Conservation (phyloP, 805 yeast genomes). For the Tetrapisispora taiwanensis region DNA sequence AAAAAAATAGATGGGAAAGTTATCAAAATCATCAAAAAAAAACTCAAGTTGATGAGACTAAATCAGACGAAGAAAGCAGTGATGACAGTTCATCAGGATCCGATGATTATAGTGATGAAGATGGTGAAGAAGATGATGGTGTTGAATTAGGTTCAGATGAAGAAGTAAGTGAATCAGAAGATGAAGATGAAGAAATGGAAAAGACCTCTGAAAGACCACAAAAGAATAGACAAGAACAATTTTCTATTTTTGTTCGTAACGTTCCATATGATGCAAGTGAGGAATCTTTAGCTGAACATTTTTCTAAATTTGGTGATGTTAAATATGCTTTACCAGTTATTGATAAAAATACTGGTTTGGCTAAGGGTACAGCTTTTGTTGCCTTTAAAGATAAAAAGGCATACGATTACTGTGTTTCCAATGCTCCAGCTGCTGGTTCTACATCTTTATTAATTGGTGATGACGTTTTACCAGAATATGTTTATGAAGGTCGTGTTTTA, state of each 20-base stretch:
- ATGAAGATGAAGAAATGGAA: slow-evolving; percentile 28
- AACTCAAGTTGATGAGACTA: slow-evolving; percentile 23
- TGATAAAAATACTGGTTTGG: slow-evolving; percentile 74
- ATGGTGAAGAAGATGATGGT: slow-evolving; percentile 20
- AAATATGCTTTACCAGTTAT: slow-evolving; percentile 89
- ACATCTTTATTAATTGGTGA: slow-evolving; percentile 74
- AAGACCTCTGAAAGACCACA: slow-evolving; percentile 19
- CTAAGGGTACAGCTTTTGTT: slow-evolving; percentile 92
- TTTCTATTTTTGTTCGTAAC: slow-evolving; percentile 78
- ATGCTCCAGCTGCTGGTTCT: slow-evolving; percentile 66
- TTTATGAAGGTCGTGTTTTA: slow-evolving; percentile 83
- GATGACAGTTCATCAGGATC: slow-evolving; percentile 13
- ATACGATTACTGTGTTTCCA: slow-evolving; percentile 55
- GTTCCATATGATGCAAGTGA: slow-evolving; percentile 89
- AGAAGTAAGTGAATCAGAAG: slow-evolving; percentile 24
- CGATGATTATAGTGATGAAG: slow-evolving; percentile 26
- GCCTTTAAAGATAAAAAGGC: slow-evolving; percentile 61
- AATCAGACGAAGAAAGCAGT: slow-evolving; percentile 26
- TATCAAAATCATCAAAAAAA: slow-evolving; percentile 36
- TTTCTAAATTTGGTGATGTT: slow-evolving; percentile 71
- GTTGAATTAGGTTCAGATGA: slow-evolving; percentile 30
- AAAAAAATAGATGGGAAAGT: slow-evolving; percentile 73
- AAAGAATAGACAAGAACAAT: slow-evolving; percentile 55
- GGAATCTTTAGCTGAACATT: slow-evolving; percentile 70
- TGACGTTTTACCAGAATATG: slow-evolving; percentile 82